Evolutionary conservation across 495 filamentous ascomycete species (phyloP), one percentile per base, ranked within the genome.

Genomic region (Thermochaetoides thermophila): DNA sequence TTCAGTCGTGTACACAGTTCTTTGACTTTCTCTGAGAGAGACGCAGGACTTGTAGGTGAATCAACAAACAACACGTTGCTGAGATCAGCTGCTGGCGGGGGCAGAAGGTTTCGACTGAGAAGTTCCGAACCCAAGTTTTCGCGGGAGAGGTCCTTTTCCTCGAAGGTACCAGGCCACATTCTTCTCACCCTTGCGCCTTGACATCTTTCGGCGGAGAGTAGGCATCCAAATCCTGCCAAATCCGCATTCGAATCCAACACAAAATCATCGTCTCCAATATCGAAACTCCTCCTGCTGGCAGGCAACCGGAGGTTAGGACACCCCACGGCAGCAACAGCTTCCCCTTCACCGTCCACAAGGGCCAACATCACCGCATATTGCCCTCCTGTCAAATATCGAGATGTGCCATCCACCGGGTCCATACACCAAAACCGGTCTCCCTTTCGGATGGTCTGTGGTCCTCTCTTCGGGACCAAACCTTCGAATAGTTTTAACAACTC

Each of bases 371-470:
- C 65, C 2, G 63, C 71, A 34, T 75, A 77, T 42, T 77, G 73
- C 44, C 66, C 61, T 7, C 61, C 61, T 21, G 50, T 48, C 31
- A 77, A 60, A 37, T 69, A 77, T 4, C 64, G 63, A 2, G 60
- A 63, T 3, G 73, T 77, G 19, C 73, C 73, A 32, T 77, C 73
- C 9, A 77, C 65, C 1, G 73, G 73, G 43, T 77, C 73, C 14
- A 77, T 46, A 6, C 66, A 61, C 73, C 73, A 77, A 13, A 64
- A 52, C n/a, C 67, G 52, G 1, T 54, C 54, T 1, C 44, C 46
- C 5, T 31, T 39, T n/a, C n/a, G n/a, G n/a, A n/a, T n/a, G n/a
- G n/a, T n/a, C n/a, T n/a, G n/a, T n/a, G n/a, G n/a, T n/a, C n/a
- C n/a, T n/a, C n/a, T n/a, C n/a, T n/a, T n/a, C n/a, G n/a, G n/a